These are phyloP conservation scores for Starmerella geochares DNA, from an alignment of 805 yeast genomes.

Conservation along the genomic window DNA sequence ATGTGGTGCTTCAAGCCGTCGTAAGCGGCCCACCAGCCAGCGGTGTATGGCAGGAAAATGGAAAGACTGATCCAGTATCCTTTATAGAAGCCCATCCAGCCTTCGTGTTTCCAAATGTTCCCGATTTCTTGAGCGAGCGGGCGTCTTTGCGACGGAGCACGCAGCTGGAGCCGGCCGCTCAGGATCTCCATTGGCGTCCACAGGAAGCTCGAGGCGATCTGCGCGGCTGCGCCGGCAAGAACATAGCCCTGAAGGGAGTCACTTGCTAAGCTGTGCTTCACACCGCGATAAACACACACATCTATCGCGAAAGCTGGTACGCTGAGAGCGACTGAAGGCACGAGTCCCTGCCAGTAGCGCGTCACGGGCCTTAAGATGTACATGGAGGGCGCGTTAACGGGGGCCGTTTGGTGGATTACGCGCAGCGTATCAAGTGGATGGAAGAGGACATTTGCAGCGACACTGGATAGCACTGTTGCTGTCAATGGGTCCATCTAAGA, in stretches of 20 bases:
- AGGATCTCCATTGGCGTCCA: conserved; percentile 37
- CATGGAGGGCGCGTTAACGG: conserved; percentile 28
- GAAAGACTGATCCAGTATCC: conserved; percentile 43
- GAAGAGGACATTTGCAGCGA: conserved; percentile 27
- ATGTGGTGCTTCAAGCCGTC: conserved; percentile 13
- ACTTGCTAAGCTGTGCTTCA: conserved; percentile 30
- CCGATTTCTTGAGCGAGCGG: conserved; percentile 17
- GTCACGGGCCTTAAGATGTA: conserved; percentile 25
- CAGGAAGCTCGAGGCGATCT: conserved; percentile 29
- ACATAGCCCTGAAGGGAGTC: conserved; percentile 27
- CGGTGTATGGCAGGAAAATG: conserved; percentile 33
- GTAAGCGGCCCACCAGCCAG: conserved; percentile 33
- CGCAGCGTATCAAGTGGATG: conserved; percentile 35
- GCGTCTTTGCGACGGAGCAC: neutral
- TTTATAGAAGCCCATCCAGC: conserved; percentile 62
- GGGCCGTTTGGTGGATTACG: conserved; percentile 34
- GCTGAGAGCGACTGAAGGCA: conserved; percentile 31
- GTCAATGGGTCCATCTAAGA: conserved; percentile 9
- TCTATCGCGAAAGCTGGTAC: conserved; percentile 34
- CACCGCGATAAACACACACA: conserved; percentile 31
- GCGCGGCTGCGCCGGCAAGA: conserved; percentile 31
- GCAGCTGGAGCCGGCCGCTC: conserved; percentile 33
- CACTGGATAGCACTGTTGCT: conserved; percentile 9
- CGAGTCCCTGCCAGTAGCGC: conserved; percentile 33
- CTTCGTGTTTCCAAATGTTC: conserved; percentile 47